Evolutionary conservation across 352 stramenopile species (phyloP).

Genomic region (Phytophthora fragariaefolia): DNA sequence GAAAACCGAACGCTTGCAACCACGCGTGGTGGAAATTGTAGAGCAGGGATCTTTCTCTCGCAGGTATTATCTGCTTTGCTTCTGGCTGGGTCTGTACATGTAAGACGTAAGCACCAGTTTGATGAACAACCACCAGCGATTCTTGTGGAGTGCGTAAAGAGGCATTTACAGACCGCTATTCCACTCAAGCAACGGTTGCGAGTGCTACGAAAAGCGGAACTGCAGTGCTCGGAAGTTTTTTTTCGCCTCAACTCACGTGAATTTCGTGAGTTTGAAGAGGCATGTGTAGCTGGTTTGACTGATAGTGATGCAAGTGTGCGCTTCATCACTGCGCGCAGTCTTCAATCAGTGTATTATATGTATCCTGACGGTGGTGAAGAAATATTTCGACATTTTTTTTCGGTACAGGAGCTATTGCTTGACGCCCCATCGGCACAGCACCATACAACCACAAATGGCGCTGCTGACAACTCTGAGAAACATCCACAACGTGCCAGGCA

Average conservation of each 20-base stretch:
- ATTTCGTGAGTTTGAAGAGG: slow-evolving; percentile 65
- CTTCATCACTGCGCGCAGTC: slow-evolving; percentile 43
- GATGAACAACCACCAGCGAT: slow-evolving; percentile 58
- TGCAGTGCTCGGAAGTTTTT: slow-evolving; percentile 68
- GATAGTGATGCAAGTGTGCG: slow-evolving; percentile 71
- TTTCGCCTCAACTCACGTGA: slow-evolving; percentile 64
- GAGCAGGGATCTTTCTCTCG: slow-evolving; percentile 53
- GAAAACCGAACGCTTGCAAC: slow-evolving; percentile 29
- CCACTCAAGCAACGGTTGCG: slow-evolving; percentile 31
- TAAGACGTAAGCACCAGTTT: slow-evolving; percentile 56
- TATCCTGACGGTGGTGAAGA: slow-evolving; percentile 70
- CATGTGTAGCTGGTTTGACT: slow-evolving; percentile 48
- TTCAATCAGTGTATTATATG: slow-evolving; percentile 85
- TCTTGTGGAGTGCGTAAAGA: slow-evolving; percentile 52
- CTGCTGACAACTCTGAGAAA: slow-evolving; percentile 3
- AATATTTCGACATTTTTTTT: slow-evolving; percentile 64
- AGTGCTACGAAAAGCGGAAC: slow-evolving; percentile 42
- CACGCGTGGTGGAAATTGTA: slow-evolving; percentile 36
- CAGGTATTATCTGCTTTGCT: slow-evolving; percentile 55
- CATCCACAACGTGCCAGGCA: slow-evolving; percentile 4
- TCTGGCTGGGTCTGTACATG: slow-evolving; percentile 58
- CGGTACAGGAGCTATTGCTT: slow-evolving; percentile 36
- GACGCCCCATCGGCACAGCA: slow-evolving; percentile 23
- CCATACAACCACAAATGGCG: neutral
- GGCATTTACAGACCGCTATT: slow-evolving; percentile 37